Evolutionary conservation across 352 stramenopile genomes (phyloP), one percentile per base, ranked within the genome.

Genomic region (Globisporangium nagaii): DNA sequence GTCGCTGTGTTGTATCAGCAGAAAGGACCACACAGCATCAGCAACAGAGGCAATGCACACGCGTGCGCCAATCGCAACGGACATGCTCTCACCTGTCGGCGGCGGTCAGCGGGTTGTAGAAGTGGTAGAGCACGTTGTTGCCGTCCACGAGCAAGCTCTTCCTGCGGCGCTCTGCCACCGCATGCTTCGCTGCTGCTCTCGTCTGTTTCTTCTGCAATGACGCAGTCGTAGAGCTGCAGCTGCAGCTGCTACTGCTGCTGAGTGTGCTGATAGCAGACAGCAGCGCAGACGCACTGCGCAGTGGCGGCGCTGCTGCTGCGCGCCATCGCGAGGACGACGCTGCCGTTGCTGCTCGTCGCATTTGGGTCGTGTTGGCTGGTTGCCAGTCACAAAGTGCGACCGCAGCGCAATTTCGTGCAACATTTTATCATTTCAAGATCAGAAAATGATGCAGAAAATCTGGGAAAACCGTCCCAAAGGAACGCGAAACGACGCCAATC

Each of bases 41-140:
- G 1, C 19, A n/a, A 17, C 35, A 25, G 17, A 28, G 39, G 2
- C 17, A 15, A 40, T 44, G 20, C 15, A 31, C 27, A 8, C 13
- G 3, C 24, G n/a, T 20, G 4, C 22, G 9, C 13, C 20, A 44
- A 36, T 48, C 9, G 17, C 35, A 22, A 24, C 20, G 31, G 1
- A 45, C 9, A 11, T 1, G 25, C 20, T 63, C 61, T 32, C 51
- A 86, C 75, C 64, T 57, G 53, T 72, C 60, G 36, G 59, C 54
- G 9, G 51, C 59, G 8, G 30, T 70, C 35, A 73, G 49, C 22
- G 74, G 65, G 30, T 86, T 66, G 65, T 74, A 88, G 46, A 73
- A 84, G 60, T 80, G 65, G 53, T 88, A 73, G 24, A 86, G 67
- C 19, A 68, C 40, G 54, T 88, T 88, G 60, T 88, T 88, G 46